Base-by-base conservation (phyloP, 352 stramenopile species). In the Globisporangium megalacanthum region DNA sequence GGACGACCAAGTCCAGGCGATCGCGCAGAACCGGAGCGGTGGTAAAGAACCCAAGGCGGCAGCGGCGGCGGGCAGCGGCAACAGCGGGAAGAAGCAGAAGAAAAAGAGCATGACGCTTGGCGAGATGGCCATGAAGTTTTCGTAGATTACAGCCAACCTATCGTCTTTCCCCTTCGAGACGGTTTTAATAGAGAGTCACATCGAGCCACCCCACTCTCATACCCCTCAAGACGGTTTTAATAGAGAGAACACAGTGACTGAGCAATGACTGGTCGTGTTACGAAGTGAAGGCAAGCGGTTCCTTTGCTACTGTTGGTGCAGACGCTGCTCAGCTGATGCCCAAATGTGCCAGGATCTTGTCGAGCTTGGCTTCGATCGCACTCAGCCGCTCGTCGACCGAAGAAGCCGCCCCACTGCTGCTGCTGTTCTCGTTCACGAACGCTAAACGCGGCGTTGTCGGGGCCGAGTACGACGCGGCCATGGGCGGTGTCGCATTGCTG, bases 301-400 rank as follows among this genome's bases (percentile, higher is more conserved):
- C 25, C 25, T 29, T 29, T 29, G 25, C 25, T 29, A 4, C 25
- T 29, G 25, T 29, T 29, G 25, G 25, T 29, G 25, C 25, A 29
- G 58, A 42, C 22, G 22, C 6, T 11, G 46, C 13, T 70, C 62
- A 89, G 61, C 64, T 81, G 56, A 87, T 86, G 53, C 83, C 83
- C 10, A 96, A 66, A 52, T 94, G 82, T 29, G 76, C 73, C 73
- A 96, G 82, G 66, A 96, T 92, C 68, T 94, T 94, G 76, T 96
- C 83, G 37, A 96, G 76, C 49, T 96, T 96, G 58, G 63, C 71
- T 56, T 96, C 87, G 59, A 96, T 92, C 1, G 80, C 64, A 31
- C 68, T 68, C 37, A 96, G 72, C 17, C 86, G 74, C 17, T 80
- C 64, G 29, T 95, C 83, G 44, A 91, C 5, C 35, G 58, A 61